Evolutionary conservation across 768 basidiomycete genomes (phyloP).

Genomic region (Coprinopsis cinerea): DNA sequence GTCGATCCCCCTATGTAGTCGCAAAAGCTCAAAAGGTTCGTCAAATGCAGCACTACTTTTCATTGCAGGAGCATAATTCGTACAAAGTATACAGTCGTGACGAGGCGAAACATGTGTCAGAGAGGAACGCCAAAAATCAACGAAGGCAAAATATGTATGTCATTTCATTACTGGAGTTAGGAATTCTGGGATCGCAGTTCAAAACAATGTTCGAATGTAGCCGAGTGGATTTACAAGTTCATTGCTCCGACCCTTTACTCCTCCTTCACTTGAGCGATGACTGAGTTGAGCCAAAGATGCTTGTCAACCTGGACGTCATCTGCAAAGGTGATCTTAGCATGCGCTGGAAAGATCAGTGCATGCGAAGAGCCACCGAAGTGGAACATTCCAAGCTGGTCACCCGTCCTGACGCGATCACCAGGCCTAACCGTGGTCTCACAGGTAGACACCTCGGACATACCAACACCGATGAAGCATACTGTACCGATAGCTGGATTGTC

Average conservation of each 20-base stretch:
- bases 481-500: constrained; percentile 47
- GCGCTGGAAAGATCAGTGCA: constrained; percentile 19
- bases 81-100: no score
- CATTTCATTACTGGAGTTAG: no score
- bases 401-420: constrained; percentile 40
- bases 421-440: constrained; percentile 42
- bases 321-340: neutral
- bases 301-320: neutral
- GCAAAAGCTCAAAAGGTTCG: no score
- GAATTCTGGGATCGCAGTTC: no score
- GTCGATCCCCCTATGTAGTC: no score
- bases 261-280: neutral
- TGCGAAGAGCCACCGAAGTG: constrained; percentile 10
- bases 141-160: no score
- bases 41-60: no score
- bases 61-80: no score
- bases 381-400: constrained; percentile 36
- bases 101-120: no score
- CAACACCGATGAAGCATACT: constrained; percentile 52
- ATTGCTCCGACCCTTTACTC: neutral
- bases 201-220: no score
- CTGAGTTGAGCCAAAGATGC: neutral
- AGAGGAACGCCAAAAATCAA: no score
- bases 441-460: constrained; percentile 60
- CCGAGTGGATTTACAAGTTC: no score